A percentile compares a stretch with the other conserved stretches of the same genome.
Evolutionary conservation across 345 rosid genomes (phyloP).

Genomic region (Murraya paniculata): DNA sequence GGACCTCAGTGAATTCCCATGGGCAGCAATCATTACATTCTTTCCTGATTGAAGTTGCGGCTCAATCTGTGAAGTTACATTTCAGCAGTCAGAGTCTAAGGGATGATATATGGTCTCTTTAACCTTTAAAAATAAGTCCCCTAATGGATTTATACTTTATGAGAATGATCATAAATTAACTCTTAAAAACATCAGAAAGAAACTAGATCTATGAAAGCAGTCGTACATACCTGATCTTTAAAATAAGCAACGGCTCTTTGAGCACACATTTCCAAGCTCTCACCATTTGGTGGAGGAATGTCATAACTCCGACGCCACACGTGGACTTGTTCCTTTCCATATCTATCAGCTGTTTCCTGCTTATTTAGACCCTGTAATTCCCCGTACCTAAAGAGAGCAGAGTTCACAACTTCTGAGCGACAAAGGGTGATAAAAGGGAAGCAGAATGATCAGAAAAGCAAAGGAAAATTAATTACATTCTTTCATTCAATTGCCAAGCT

Average conservation of each 20-base stretch:
- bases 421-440: background rate
- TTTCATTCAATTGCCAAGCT: conserved; percentile 96
- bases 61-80: conserved; percentile 57
- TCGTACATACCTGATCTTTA: conserved; percentile 42
- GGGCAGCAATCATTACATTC: conserved; percentile 92
- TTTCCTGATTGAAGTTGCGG: conserved; percentile 84
- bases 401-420: background rate
- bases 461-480: conserved; percentile 55
- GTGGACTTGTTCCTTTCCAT: conserved; percentile 86
- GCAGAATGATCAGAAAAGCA: conserved; percentile 8
- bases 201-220: conserved; percentile 5
- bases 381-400: conserved; percentile 66
- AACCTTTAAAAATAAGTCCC: background rate
- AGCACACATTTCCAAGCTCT: conserved; percentile 99
- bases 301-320: conserved; percentile 98
- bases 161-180: background rate
- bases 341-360: conserved; percentile 91
- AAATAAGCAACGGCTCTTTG: conserved; percentile 82
- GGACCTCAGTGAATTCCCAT: conserved; percentile 90
- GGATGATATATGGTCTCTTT: background rate
- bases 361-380: conserved; percentile 96
- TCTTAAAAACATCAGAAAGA: background rate
- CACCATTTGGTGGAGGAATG: conserved; percentile 95
- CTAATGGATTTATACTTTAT: background rate
- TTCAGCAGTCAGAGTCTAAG: conserved; percentile 17